Evolutionary conservation across 2,329 filamentous ascomycete species (phyloP), one percentile per base, ranked within the genome.

Genomic region (Diaporthe velutina): DNA sequence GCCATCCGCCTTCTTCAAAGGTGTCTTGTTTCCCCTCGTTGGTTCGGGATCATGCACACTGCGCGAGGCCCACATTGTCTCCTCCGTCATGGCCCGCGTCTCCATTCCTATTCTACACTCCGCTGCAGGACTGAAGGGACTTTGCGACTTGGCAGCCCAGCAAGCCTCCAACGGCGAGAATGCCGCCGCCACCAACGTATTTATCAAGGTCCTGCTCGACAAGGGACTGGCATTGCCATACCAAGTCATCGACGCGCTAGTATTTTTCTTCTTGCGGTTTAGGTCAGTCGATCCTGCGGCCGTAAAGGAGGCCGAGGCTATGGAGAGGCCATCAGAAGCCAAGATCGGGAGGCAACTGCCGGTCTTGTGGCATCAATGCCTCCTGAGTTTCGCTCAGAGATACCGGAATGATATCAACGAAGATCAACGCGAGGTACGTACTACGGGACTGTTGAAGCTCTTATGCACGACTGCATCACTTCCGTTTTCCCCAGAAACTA

Each of bases 381-480:
- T 99, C 40, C 86, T 99, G 72, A 93, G 95, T 2, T 99, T 99
- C 85, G 95, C 97, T 35, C 94, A 98, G 85, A 90, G 96, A 73
- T 99, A 98, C 85, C 93, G 95, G 81, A 97, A 98, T 79, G 96
- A 98, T 83, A 96, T 98, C 79, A 98, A 95, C 2, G 96, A 98
- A 83, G 96, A 98, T 79, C 96, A 98, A 86, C 89, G 96, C 80
- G 94, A 76, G 71, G 80, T 81, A 74, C 72, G 79, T 77, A 12
- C 38, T 33, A 13, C 74, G 13, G 12, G 33, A 9, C 12, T 15
- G 28, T 54, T 12, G 48, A 22, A 17, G 45, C 22, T 12, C 22
- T 54, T 25, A 10, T 10, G 9, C 55, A 57, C 4, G 28, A 48
- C n/a, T 8, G n/a, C n/a, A 13, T 5, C 40, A 8, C 5, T 33